Conservation (phyloP, 805 yeast genomes). For the Metschnikowia chrysomelidarum region DNA sequence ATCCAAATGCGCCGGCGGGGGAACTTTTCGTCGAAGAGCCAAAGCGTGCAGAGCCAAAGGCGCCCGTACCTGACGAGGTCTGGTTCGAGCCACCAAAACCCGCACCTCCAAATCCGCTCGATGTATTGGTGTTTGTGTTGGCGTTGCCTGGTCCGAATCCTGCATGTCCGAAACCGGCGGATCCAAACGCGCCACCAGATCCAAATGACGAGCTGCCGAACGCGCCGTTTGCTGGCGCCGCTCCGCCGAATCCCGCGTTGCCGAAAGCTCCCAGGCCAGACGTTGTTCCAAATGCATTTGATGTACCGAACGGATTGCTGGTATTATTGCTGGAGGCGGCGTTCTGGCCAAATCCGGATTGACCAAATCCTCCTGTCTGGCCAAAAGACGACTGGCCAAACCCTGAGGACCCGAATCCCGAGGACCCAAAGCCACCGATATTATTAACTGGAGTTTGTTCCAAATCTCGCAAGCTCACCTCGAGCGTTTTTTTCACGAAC, state of each 20-base stretch:
- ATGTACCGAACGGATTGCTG: conserved; percentile 11
- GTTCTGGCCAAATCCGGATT: conserved; percentile 1
- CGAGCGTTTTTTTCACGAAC: conserved; percentile 28
- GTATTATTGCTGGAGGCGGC: background rate
- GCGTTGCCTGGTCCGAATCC: background rate
- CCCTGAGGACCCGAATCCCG: conserved; percentile 10
- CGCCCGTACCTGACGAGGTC: background rate
- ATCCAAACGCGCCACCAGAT: conserved; percentile 5
- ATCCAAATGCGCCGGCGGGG: conserved; percentile 1
- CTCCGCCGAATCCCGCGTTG: conserved; percentile 4
- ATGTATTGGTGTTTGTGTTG: too few relatives aligned
- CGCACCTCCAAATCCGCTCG: conserved; percentile 7
- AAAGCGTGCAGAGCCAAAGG: background rate
- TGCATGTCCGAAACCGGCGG: conserved; percentile 1
- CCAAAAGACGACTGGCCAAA: conserved; percentile 2
- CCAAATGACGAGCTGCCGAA: conserved; percentile 6
- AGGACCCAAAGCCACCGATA: conserved; percentile 5
- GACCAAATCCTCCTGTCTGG: background rate
- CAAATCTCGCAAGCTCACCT: conserved; percentile 27
- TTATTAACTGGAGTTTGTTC: background rate
- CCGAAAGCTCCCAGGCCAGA: conserved; percentile 3
- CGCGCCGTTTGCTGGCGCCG: background rate
- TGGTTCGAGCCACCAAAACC: conserved; percentile 4
- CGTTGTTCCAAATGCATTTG: conserved; percentile 4
- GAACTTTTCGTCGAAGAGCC: too few relatives aligned